Evolutionary conservation across 2,329 filamentous ascomycete genomes (phyloP).

Genomic region (Epichloe aotearoae): DNA sequence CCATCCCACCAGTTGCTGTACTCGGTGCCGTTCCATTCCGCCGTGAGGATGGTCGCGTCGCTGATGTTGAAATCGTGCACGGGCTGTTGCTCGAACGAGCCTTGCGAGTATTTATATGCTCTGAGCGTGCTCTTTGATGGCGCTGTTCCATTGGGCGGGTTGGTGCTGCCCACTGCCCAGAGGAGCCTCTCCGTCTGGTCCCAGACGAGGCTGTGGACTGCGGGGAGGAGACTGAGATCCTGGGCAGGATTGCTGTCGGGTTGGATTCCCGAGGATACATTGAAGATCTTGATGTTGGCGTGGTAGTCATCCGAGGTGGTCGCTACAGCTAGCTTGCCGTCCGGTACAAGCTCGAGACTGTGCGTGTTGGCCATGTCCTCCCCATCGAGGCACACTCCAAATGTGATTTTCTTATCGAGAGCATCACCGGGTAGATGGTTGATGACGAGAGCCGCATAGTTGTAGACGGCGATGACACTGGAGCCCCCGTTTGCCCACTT

Average conservation of each 20-base stretch:
- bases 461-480: neutral
- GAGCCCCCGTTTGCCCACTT: constrained; percentile 1
- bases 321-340: constrained; percentile 1
- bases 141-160: neutral
- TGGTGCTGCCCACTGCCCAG: neutral
- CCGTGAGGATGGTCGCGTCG: neutral
- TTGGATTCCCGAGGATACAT: neutral
- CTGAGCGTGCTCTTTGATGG: neutral
- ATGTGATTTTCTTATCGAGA: neutral
- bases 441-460: neutral
- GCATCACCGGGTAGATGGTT: neutral
- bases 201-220: constrained; percentile 1
- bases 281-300: constrained; percentile 2
- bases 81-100: neutral
- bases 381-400: constrained; percentile 1
- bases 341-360: neutral
- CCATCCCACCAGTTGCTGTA: constrained; percentile 3
- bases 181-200: neutral
- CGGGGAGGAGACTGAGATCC: neutral
- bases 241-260: neutral
- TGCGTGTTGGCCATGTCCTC: constrained; percentile 1
- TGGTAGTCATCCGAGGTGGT: neutral
- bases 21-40: constrained; percentile 1
- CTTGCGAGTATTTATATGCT: neutral
- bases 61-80: neutral